phyloP scores from a whole-genome alignment of 768 basidiomycete species.

The Suillus bovinus region DNA sequence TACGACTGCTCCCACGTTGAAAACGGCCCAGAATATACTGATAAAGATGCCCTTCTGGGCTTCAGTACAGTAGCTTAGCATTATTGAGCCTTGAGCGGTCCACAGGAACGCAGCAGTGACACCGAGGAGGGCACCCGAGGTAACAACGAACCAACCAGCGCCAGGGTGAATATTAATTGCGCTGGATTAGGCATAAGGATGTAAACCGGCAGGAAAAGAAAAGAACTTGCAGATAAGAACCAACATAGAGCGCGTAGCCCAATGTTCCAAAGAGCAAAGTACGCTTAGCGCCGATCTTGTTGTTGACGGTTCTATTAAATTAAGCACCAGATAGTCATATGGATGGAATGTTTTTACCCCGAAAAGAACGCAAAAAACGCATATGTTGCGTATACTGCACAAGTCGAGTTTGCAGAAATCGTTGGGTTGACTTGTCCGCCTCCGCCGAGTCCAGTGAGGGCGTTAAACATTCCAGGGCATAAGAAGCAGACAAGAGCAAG shows the following conservation, averaged over 20 bases:
- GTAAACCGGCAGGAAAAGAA: background rate
- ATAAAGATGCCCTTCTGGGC: slow-evolving; percentile 72
- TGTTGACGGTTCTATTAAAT: slow-evolving; percentile 65
- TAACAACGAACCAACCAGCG: slow-evolving; percentile 63
- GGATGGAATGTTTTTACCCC: slow-evolving; percentile 43
- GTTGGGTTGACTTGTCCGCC: slow-evolving; percentile 69
- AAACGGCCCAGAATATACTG: slow-evolving; percentile 77
- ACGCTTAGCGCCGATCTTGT: slow-evolving; percentile 67
- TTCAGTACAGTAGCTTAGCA: slow-evolving; percentile 81
- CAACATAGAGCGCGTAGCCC: slow-evolving; percentile 76
- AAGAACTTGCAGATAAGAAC: slow-evolving; percentile 60
- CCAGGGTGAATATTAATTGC: slow-evolving; percentile 67
- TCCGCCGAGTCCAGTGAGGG: slow-evolving; percentile 74
- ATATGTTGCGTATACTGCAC: slow-evolving; percentile 63
- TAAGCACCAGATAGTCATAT: background rate
- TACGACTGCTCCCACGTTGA: slow-evolving; percentile 79
- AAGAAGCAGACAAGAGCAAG: slow-evolving; percentile 68
- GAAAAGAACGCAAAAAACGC: slow-evolving; percentile 61
- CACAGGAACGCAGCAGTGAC: slow-evolving; percentile 69
- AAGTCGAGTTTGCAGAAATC: slow-evolving; percentile 70
- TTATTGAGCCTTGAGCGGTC: slow-evolving; percentile 78
- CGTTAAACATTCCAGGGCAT: slow-evolving; percentile 68
- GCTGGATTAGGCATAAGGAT: slow-evolving; percentile 32
- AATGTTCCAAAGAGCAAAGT: slow-evolving; percentile 71
- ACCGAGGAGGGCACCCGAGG: slow-evolving; percentile 69